Evolutionary conservation across 345 rosid species (phyloP).

Genomic region (Garcia nutans): DNA sequence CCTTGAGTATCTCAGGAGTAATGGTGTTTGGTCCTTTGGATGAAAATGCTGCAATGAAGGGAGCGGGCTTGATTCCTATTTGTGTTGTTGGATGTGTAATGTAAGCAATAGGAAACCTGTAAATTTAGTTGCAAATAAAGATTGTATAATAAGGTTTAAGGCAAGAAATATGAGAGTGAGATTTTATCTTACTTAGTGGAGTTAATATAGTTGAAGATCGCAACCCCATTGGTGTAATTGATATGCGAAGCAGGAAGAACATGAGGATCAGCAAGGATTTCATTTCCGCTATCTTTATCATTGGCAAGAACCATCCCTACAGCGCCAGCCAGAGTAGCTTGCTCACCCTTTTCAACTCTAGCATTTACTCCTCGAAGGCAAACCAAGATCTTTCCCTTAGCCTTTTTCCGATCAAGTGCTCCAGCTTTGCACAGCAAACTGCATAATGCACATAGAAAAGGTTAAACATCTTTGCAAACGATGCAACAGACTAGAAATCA

Average conservation of each 20-base stretch:
- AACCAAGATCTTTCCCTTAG: conserved; percentile 28
- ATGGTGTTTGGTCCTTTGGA: conserved; percentile 31
- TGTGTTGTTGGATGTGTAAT: conserved; percentile 20
- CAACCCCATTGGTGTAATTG: conserved; percentile 23
- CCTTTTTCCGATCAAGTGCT: conserved; percentile 23
- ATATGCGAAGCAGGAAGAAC: conserved; percentile 24
- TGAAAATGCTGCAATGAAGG: conserved; percentile 34
- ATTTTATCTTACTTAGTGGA: conserved; percentile 26
- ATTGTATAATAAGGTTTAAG: neutral
- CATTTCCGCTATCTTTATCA: conserved; percentile 7
- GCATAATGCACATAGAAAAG: neutral
- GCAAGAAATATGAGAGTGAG: neutral
- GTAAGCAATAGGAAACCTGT: conserved; percentile 25
- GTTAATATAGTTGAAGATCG: conserved; percentile 25
- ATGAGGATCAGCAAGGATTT: conserved; percentile 22
- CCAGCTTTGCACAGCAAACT: conserved; percentile 21
- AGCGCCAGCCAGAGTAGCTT: conserved; percentile 24
- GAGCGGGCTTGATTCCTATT: conserved; percentile 21
- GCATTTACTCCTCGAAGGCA: conserved; percentile 27
- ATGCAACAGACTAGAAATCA: neutral
- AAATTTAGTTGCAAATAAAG: neutral
- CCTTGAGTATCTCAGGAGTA: conserved; percentile 30
- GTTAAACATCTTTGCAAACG: neutral
- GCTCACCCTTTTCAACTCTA: conserved; percentile 25
- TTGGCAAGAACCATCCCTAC: conserved; percentile 26